Base-by-base conservation (phyloP, 148 eudicot species). In the Oxyria digyna region DNA sequence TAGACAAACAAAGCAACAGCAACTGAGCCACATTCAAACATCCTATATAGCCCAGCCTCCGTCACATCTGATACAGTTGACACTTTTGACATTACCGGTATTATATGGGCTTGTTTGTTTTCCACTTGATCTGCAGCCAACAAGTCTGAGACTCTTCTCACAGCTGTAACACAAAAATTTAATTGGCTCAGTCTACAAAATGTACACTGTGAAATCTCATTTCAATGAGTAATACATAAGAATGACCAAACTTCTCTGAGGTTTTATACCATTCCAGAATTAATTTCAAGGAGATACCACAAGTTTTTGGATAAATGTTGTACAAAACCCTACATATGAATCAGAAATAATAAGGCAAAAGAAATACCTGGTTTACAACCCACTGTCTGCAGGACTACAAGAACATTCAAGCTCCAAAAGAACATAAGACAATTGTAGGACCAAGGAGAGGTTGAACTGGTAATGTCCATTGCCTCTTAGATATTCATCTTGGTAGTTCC, bases 361-460 rank as follows among this genome's bases (percentile, higher is more conserved):
- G 37, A 59, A 29, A 31, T 27, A 59, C 65, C 65, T 59, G 65
- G 79, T 75, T 70, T 74, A 81, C 67, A 68, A 80, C 81, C 87
- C 80, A 76, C 84, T 73, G 87, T 94, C 91, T 76, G 91, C 91
- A 80, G 85, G 74, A 83, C 73, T 83, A 82, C 86, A 83, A 82
- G 81, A 81, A 81, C 95, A 79, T 81, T 77, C 81, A 79, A 82
- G 81, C 81, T 84, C 85, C 89, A 84, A 76, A 67, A 83, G 83
- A 78, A 89, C 85, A 71, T 77, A 79, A 84, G 50, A 79, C 81
- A 81, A 81, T 74, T 82, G 88, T 79, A 81, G 79, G 78, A 82
- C 86, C 83, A 78, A 73, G 69, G 82, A 71, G 72, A 74, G 81
- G 91, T 69, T 78, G 83, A 85, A 77, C 76, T 76, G 77, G 75